These are phyloP conservation scores for Umbelopsis sp. DNA, from an alignment of 371 early-diverging fungal genomes.

Conservation along the genomic window DNA sequence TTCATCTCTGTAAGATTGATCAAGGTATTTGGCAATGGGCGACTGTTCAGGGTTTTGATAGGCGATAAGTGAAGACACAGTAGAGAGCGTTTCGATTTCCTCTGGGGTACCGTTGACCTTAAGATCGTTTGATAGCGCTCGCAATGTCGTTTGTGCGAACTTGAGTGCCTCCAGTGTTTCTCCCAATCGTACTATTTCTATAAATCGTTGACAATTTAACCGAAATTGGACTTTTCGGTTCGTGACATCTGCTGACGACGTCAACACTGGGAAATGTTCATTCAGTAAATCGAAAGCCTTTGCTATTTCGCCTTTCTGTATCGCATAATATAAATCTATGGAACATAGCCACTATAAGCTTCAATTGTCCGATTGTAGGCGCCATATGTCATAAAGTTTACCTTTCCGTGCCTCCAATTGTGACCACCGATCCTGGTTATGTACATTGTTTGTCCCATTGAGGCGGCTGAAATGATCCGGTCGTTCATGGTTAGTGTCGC, in stretches of 20 bases:
- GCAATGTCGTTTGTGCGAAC: conserved; percentile 39
- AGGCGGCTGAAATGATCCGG: background rate
- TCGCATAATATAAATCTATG: conserved; percentile 39
- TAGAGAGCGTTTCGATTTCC: conserved; percentile 28
- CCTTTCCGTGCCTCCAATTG: conserved; percentile 17
- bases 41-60: conserved; percentile 39
- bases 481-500: background rate
- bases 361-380: background rate
- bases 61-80: conserved; percentile 34
- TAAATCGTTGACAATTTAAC: conserved; percentile 42
- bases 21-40: conserved; percentile 30
- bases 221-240: conserved; percentile 39
- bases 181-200: conserved; percentile 40
- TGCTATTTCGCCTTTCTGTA: conserved; percentile 40
- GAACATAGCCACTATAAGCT: background rate
- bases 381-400: background rate
- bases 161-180: conserved; percentile 34
- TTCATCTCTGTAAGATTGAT: conserved; percentile 41
- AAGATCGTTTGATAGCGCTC: conserved; percentile 23
- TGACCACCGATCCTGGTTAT: background rate
- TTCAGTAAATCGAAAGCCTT: conserved; percentile 38
- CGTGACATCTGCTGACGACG: conserved; percentile 32
- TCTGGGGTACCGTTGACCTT: conserved; percentile 27
- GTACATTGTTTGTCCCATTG: background rate
- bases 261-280: conserved; percentile 37